Evolutionary conservation across 2,329 filamentous ascomycete genomes (phyloP), one percentile per base, ranked within the genome.

Genomic region (Epicoccum sorghinum): DNA sequence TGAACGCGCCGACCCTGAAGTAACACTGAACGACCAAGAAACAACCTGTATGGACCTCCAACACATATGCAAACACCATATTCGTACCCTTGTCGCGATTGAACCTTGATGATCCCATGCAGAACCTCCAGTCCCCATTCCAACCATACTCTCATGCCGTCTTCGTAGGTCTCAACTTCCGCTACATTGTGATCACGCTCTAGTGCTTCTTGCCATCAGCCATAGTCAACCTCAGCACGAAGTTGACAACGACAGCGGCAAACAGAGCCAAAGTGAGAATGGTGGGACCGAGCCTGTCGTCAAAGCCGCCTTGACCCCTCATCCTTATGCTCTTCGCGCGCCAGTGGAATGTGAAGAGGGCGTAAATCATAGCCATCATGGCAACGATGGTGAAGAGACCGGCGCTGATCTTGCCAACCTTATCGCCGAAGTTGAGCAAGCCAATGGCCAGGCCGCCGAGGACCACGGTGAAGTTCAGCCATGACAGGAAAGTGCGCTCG

Each of bases 381-480:
- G 93, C 91, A 50, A 99, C 93, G 65, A 92, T 81, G 0, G 95
- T 98, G 80, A 99, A 99, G 47, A 97, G 82, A 47, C 91, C 93
- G 51, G 95, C 92, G 58, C 89, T 93, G 77, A 98, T 96, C 75
- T 95, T 95, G 68, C 93, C 93, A 51, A 96, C 87, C 61, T 87
- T 88, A 78, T 99, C 95, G 73, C 95, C 95, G 69, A 99, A 99
- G 82, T 99, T 99, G 70, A 99, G 87, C 74, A 99, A 92, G 66
- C 95, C 95, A 67, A 99, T 91, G 64, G 95, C 93, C 45, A 99
- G 87, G 61, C 95, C 95, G 71, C 95, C 95, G 58, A 99, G 89
- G 78, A 99, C 93, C 72, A 99, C 93, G 76, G 93, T 96, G 83
- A 98, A 98, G 85, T 99, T 99, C 72, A 99, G 90, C 95, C 95